Conservation (phyloP, 257 asterid genomes). For the Striga asiatica region DNA sequence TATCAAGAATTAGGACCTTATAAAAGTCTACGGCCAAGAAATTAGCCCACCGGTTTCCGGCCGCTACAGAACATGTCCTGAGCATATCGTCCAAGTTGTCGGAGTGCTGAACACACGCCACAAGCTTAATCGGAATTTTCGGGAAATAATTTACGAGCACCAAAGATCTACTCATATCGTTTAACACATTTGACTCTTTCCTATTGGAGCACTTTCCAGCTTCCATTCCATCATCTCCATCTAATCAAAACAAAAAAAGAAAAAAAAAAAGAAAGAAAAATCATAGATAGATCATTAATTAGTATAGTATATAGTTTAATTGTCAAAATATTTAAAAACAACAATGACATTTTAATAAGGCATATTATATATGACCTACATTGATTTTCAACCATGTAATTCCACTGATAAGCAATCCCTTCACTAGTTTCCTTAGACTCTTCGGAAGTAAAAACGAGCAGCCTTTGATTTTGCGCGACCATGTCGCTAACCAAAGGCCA, state of each 20-base stretch:
- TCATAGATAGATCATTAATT: too few species aligned
- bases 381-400: conserved; percentile 89
- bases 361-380: conserved; percentile 30
- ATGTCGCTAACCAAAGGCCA: conserved; percentile 79
- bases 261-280: not conserved
- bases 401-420: conserved; percentile 89
- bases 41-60: too few species aligned
- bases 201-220: conserved; percentile 52
- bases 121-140: conserved; percentile 40
- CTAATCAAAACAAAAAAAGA: conserved; percentile 16
- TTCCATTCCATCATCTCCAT: conserved; percentile 79
- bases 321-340: not conserved
- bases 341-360: not conserved
- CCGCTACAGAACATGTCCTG: conserved; percentile 47
- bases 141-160: conserved; percentile 57
- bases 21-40: too few species aligned
- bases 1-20: too few species aligned
- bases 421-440: conserved; percentile 53
- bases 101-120: conserved; percentile 63
- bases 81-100: conserved; percentile 42
- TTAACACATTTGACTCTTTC: conserved; percentile 51
- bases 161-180: conserved; percentile 53
- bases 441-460: conserved; percentile 55
- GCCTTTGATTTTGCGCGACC: conserved; percentile 58
- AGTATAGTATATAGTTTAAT: not conserved